Percentiles rank a stretch among this genome's conserved stretches.
These are phyloP conservation scores for Aspergillus udagawae DNA, from an alignment of 2,329 filamentous ascomycete species.

Conservation along the genomic window DNA sequence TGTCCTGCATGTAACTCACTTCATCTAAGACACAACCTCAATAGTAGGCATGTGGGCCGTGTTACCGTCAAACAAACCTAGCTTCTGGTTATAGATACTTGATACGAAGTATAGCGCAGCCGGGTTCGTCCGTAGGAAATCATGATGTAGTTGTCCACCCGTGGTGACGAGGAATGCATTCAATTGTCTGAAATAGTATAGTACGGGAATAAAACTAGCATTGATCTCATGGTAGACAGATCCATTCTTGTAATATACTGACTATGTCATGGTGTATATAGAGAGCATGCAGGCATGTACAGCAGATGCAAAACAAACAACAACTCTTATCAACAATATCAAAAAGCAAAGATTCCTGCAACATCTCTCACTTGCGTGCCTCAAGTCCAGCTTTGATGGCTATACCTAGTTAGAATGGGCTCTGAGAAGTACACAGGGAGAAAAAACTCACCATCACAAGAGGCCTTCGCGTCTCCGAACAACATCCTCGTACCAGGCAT, in stretches of 20 bases:
- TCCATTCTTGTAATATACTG: not conserved
- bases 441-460: conserved; percentile 65
- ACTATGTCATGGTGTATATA: not conserved
- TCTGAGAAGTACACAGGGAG: not conserved
- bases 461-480: conserved; percentile 83
- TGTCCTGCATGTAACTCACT: too few species aligned
- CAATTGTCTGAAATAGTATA: not conserved
- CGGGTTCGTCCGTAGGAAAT: too few species aligned
- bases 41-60: too few species aligned
- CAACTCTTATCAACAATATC: not conserved
- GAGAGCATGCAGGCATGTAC: not conserved
- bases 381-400: not conserved
- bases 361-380: not conserved
- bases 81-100: too few species aligned
- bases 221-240: not conserved
- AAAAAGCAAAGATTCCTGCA: too few species aligned
- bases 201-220: not conserved
- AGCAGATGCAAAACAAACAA: not conserved
- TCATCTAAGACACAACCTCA: too few species aligned
- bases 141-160: not conserved
- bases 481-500: conserved; percentile 88
- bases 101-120: too few species aligned
- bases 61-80: too few species aligned
- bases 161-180: not conserved
- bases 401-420: not conserved